Base-by-base conservation (phyloP, 2,329 filamentous ascomycete species). In the Penicillium expansum region DNA sequence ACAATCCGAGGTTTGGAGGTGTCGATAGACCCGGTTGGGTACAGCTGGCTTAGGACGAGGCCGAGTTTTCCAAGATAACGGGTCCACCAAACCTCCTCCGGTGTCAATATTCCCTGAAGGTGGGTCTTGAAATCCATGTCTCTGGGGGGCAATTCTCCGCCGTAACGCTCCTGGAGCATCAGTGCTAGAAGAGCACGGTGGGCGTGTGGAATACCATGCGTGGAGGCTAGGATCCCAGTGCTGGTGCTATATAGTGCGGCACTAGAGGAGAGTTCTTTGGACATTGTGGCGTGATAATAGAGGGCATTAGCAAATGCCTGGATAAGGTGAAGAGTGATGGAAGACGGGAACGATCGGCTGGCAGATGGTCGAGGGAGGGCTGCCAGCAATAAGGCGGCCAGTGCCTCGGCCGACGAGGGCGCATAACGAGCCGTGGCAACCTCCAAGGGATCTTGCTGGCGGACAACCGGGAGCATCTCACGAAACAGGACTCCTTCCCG, bases 401-500 rank as follows among this genome's bases (percentile, higher is more conserved):
- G 73, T 8, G 74, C 69, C 2, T 74, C 64, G 0, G 80, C 74
- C 0, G 82, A 82, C 0, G 71, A 69, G 6, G 66, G 59, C 0
- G 82, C 83, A 59, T 81, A 82, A 1, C 74, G 76, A 14, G 70
- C 69, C 0, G 86, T 88, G 2, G 83, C 85, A 0, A 85, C 82
- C 22, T 83, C 77, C 0, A 95, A 74, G 0, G 91, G 90, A 64
- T 87, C 81, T 62, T 83, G 80, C 55, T 86, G 83, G 57, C 88
- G 84, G 10, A 88, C 72, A 0, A 79, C 69, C 0, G 74, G 67
- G 0, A 84, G 80, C 27, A 96, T 82, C 57, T 83, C 86, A 3
- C 64, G 63, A 76, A 90, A 90, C 41, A 95, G 76, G n/a, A 86
- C 85, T 1, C 92, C 92, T 74, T 96, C 91, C 42, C 91, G 81